Evolutionary conservation across 306 rosid species (phyloP).

Genomic region (Quercus variabilis): DNA sequence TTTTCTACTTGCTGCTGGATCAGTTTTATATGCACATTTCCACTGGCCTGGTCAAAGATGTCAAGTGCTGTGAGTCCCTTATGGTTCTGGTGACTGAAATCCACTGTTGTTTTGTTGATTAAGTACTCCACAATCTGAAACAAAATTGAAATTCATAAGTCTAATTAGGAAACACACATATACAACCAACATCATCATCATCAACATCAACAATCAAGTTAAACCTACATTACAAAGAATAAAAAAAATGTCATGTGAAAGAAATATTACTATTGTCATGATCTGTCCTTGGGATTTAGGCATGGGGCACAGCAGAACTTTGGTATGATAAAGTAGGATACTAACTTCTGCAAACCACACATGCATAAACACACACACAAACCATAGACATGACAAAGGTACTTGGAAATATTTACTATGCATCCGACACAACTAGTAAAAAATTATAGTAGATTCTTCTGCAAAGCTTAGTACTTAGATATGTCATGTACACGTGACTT

Average conservation of each 20-base stretch:
- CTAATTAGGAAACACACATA: neutral
- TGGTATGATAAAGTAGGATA: too few species aligned
- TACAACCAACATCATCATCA: neutral
- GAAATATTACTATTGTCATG: neutral
- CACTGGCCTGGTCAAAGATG: conserved; percentile 40
- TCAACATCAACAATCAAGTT: neutral
- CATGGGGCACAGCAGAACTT: too few species aligned
- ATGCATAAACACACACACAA: too few species aligned
- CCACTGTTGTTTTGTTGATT: conserved; percentile 48
- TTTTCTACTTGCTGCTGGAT: conserved; percentile 22
- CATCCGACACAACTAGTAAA: neutral
- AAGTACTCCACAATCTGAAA: conserved; percentile 61
- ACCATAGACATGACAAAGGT: too few species aligned
- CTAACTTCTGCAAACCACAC: too few species aligned
- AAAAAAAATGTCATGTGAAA: neutral
- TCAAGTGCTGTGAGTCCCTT: conserved; percentile 56
- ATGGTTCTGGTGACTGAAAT: conserved; percentile 41
- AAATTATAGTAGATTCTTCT: neutral
- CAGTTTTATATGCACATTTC: conserved; percentile 25
- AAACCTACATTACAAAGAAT: neutral
- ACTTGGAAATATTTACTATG: too few species aligned
- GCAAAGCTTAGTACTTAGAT: neutral
- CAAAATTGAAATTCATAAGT: neutral
- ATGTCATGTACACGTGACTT: neutral
- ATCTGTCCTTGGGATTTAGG: neutral